Evolutionary conservation across 139 green algal species (phyloP).

Genomic region (Auxenochlorella protothecoides): DNA sequence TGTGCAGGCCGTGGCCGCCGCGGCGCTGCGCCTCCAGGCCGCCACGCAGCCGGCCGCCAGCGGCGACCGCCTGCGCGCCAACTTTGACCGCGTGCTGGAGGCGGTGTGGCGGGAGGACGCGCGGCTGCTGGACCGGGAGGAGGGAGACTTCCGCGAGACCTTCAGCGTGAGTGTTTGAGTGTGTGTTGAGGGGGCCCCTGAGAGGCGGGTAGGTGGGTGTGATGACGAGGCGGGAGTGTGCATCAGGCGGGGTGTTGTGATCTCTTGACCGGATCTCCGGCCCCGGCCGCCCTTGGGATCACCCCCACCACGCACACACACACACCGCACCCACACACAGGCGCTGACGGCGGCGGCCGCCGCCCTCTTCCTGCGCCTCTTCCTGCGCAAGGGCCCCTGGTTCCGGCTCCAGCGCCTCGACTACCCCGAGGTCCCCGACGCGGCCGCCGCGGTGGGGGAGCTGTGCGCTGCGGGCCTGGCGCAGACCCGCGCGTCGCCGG

Average conservation of each 20-base stretch:
- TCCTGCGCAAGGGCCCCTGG: slow-evolving; percentile 40
- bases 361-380: slow-evolving; percentile 47
- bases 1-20: no score
- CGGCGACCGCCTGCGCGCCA: slow-evolving; percentile 23
- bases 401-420: slow-evolving; percentile 29
- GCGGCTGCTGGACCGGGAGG: slow-evolving; percentile 27
- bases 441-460: background rate
- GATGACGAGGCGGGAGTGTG: background rate
- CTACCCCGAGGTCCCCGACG: slow-evolving; percentile 48
- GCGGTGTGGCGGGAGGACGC: slow-evolving; percentile 27
- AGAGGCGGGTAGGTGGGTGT: background rate
- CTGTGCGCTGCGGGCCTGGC: slow-evolving; percentile 11
- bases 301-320: background rate
- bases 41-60: slow-evolving; percentile 1
- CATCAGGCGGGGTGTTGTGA: background rate
- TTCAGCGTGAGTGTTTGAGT: slow-evolving; percentile 23
- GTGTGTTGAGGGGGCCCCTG: background rate
- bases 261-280: background rate
- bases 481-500: background rate
- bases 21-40: background rate
- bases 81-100: slow-evolving; percentile 29
- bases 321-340: slow-evolving; percentile 6
- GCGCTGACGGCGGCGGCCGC: slow-evolving; percentile 16
- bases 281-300: background rate
- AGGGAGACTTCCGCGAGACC: slow-evolving; percentile 14